These are phyloP conservation scores for Histomonas meleagridis DNA, from an alignment of 208 protist genomes.

Conservation along the genomic window DNA sequence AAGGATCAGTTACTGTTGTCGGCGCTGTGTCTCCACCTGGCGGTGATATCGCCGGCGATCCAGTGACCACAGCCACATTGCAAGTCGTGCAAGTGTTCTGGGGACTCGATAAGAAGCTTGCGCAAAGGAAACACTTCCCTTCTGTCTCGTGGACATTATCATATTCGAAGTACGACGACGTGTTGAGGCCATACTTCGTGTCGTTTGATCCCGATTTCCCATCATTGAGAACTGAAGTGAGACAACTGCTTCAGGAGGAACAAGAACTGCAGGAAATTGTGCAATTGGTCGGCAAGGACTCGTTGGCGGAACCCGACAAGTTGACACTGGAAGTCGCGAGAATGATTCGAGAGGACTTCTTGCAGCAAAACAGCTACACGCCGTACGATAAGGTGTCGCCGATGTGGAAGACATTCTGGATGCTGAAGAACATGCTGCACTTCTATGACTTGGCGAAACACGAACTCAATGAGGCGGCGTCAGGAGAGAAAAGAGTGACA, in stretches of 20 bases:
- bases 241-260: constrained; percentile 91
- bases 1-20: constrained; percentile 96
- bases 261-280: constrained; percentile 98
- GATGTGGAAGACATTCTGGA: constrained; percentile 34
- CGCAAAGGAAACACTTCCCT: constrained; percentile 99
- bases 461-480: not conserved
- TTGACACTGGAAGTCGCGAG: constrained; percentile 95
- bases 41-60: constrained; percentile 95
- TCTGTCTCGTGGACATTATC: constrained; percentile 98
- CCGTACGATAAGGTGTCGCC: constrained; percentile 35
- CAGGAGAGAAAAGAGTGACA: not conserved
- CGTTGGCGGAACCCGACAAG: constrained; percentile 95
- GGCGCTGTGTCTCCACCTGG: constrained; percentile 92
- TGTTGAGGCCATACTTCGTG: constrained; percentile 89
- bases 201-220: constrained; percentile 78
- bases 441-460: not conserved
- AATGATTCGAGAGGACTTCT: constrained; percentile 97
- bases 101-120: constrained; percentile 98
- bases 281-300: constrained; percentile 95
- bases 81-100: constrained; percentile 99
- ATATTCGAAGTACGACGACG: constrained; percentile 94
- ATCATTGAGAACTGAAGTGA: constrained; percentile 65
- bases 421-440: constrained; percentile 19
- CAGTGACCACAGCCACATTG: constrained; percentile 93
- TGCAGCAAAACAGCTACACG: constrained; percentile 98